Base-by-base conservation (phyloP, 2,329 filamentous ascomycete species). In the Colletotrichum destructivum region DNA sequence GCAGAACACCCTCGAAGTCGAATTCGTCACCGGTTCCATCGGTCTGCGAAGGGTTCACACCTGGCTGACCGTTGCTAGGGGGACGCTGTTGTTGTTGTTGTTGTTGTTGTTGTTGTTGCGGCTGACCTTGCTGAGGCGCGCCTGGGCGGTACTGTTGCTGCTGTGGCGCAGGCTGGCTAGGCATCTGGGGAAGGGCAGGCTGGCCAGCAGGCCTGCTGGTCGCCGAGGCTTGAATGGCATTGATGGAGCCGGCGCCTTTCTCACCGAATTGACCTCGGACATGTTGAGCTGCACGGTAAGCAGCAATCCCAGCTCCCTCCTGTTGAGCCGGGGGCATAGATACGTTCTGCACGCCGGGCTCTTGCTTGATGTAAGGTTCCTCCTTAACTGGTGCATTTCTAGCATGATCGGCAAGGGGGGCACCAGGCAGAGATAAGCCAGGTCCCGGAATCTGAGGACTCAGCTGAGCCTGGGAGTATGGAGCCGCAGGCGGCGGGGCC, bases 21-120 rank as follows among this genome's bases (percentile, higher is more conserved):
- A 86, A 85, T 42, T 89, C 80, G 4, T 91, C 92, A 59, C 82
- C 85, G 42, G 93, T 84, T 62, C 95, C 96, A 78, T 98, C 96
- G 16, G 92, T 92, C 80, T 98, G 86, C 67, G 68, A 69, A 18
- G 72, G 69, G 26, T 69, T 71, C 56, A 74, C 72, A 71, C 77
- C 78, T 56, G 79, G 80, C 59, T 74, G 73, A 15, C 66, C 60
- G n/a, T 62, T 66, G 55, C 66, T 68, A 15, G 63, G 46, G 23
- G 76, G 75, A 62, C 74, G 69, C 68, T 74, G 77, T 70, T 78
- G 79, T 63, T 79, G n/a, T n/a, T n/a, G 79, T 70, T 78, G 79
- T 63, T 79, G 79, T 56, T 78, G 80, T 35, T 77, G 77, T 46
- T 82, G 80, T 42, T 63, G 69, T 70, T 78, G 79, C 62, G 79